Evolutionary conservation across 805 yeast species (phyloP), one percentile per base, ranked within the genome.

Genomic region (Teunomyces funiuensis): DNA sequence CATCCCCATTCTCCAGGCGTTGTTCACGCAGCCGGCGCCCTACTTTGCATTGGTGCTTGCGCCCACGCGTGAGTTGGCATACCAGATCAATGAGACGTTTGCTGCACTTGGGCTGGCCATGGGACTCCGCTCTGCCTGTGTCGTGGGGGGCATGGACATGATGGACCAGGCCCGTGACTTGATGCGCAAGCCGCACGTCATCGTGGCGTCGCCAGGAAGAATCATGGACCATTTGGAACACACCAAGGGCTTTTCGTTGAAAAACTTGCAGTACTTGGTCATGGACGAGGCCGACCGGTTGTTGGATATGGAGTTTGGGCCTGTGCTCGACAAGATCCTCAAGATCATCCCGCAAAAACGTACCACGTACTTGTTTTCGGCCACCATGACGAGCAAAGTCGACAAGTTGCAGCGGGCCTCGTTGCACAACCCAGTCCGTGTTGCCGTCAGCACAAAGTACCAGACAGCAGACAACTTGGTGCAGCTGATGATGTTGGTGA

Each of bases 121-220:
- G 96, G 99, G 98, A 1, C 77, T 91, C n/a, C 75, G 95, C 55
- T 75, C 91, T 16, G 82, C 82, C 3, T 89, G 95, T 43, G 79
- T 91, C 48, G 97, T 93, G 27, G 99, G 99, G 53, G 99, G 99
- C 47, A 90, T 93, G 91, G 96, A 88, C 60, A 85, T 87, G 86
- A 88, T 93, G 93, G 96, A 89, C 52, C 99, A 91, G 65, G 93
- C 97, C 0, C 77, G 95, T 46, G 97, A 93, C 49, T 73, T 91
- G 54, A 85, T 88, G 85, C 79, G 93, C 52, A 89, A 88, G 55
- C 99, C 99, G 3, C 99, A 91, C 58, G 78, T 91, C 34, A 77
- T 91, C 42, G 95, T 91, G 46, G 98, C 98, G 15, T 93, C 99
- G 0, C 98, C 99, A 0, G 96, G 96, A 39, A 74, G 96, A 62